A percentile compares a stretch with the other conserved stretches of the same genome.
Evolutionary conservation across 2,329 filamentous ascomycete species (phyloP).

Genomic region (Alternaria viburni): DNA sequence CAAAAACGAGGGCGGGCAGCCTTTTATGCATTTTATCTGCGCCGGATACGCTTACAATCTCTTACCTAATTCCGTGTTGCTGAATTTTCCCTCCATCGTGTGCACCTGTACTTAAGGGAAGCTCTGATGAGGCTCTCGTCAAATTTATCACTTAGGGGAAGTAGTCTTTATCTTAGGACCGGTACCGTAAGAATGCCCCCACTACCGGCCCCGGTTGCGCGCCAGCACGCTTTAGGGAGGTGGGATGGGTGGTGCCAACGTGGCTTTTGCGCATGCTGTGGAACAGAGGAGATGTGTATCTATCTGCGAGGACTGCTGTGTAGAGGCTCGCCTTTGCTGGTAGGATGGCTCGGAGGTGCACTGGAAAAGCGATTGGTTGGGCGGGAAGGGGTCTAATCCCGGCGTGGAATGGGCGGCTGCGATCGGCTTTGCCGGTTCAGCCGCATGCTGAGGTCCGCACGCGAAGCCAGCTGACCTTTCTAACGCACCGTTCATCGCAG

Average conservation of each 20-base stretch:
- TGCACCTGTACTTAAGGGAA: constrained; percentile 45
- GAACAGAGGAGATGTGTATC: background rate
- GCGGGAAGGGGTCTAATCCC: background rate
- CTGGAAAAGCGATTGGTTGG: constrained; percentile 1
- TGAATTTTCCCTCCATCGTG: constrained; percentile 34
- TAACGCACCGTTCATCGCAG: background rate
- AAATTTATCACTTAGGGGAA: constrained; percentile 42
- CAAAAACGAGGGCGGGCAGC: constrained; percentile 24
- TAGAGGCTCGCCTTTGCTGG: background rate
- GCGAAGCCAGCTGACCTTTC: constrained; percentile 18
- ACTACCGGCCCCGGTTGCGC: background rate
- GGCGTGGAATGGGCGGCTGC: constrained; percentile 8
- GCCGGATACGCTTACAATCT: constrained; percentile 26
- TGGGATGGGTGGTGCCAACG: background rate
- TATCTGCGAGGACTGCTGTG: background rate
- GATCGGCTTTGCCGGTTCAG: constrained; percentile 9
- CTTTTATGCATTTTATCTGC: constrained; percentile 45
- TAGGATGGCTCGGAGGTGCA: background rate
- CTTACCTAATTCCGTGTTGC: constrained; percentile 45
- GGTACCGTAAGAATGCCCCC: background rate
- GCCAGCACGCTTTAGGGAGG: constrained; percentile 30
- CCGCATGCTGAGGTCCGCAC: background rate
- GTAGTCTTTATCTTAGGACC: constrained; percentile 28
- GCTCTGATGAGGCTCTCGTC: constrained; percentile 23
- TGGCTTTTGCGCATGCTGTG: background rate